These are phyloP conservation scores for Paramecium pentaurelia DNA, from an alignment of 73 alveolate genomes.

Conservation along the genomic window DNA sequence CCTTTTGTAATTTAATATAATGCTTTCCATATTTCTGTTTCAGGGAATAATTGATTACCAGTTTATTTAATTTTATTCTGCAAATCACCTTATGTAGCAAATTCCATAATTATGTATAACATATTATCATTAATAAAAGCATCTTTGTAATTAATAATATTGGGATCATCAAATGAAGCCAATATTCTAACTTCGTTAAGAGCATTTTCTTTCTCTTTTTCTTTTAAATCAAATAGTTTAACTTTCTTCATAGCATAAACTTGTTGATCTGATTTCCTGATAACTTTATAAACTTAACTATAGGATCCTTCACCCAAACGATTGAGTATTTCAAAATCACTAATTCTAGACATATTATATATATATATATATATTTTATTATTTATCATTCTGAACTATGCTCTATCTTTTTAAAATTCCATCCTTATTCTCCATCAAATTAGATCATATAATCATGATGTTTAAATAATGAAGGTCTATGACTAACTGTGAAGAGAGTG, in stretches of 20 bases:
- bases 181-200: constrained; percentile 81
- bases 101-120: constrained; percentile 91
- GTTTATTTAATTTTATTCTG: constrained; percentile 76
- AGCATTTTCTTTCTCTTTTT: constrained; percentile 80
- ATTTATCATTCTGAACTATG: constrained; percentile 42
- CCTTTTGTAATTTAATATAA: constrained; percentile 74
- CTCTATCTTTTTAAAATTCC: constrained; percentile 32
- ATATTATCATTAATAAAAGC: not conserved
- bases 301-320: constrained; percentile 81
- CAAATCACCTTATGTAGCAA: constrained; percentile 92
- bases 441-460: constrained; percentile 84
- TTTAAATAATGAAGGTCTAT: constrained; percentile 86
- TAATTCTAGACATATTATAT: not conserved
- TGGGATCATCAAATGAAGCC: constrained; percentile 71
- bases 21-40: constrained; percentile 87
- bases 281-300: constrained; percentile 77
- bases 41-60: constrained; percentile 80
- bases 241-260: constrained; percentile 80
- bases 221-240: constrained; percentile 68
- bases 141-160: constrained; percentile 71
- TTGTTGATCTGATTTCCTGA: constrained; percentile 63
- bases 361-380: not conserved
- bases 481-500: constrained; percentile 89
- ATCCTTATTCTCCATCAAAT: constrained; percentile 78
- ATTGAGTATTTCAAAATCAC: constrained; percentile 67